phyloP scores from a whole-genome alignment of 306 rosid genomes.

The Geum urbanum region DNA sequence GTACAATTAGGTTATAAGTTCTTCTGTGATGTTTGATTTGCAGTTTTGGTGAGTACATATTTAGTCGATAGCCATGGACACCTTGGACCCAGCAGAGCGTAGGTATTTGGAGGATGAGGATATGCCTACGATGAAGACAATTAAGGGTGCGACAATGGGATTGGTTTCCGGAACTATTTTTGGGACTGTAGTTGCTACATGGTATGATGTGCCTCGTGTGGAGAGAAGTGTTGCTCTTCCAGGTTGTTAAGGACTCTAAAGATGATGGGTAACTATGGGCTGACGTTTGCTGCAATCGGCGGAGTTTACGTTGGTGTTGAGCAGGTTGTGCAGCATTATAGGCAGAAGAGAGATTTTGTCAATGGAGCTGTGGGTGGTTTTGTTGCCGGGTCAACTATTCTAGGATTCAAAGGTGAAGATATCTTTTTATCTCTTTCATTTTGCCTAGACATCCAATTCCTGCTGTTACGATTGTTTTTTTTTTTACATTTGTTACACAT shows the following conservation, averaged over 20 bases:
- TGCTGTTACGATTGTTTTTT: neutral
- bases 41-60: slow-evolving; percentile 17
- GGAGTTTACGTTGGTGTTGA: slow-evolving; percentile 93
- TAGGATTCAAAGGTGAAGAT: slow-evolving; percentile 75
- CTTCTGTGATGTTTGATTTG: slow-evolving; percentile 4
- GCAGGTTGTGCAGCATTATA: slow-evolving; percentile 73
- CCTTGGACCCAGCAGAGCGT: slow-evolving; percentile 69
- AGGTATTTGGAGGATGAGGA: slow-evolving; percentile 95
- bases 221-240: slow-evolving; percentile 96
- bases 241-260: slow-evolving; percentile 73
- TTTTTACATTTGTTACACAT: neutral
- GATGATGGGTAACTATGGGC: slow-evolving; percentile 88
- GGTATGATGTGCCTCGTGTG: slow-evolving; percentile 96
- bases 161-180: slow-evolving; percentile 74
- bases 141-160: slow-evolving; percentile 86
- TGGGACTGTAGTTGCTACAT: slow-evolving; percentile 85
- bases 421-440: slow-evolving; percentile 19
- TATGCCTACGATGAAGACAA: slow-evolving; percentile 56
- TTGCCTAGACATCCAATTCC: neutral
- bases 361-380: slow-evolving; percentile 98
- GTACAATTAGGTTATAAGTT: neutral
- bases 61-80: slow-evolving; percentile 45
- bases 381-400: slow-evolving; percentile 84
- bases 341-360: slow-evolving; percentile 82
- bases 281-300: slow-evolving; percentile 94